Base-by-base conservation (phyloP, 208 protist species). In the Trypanosoma vivax region DNA sequence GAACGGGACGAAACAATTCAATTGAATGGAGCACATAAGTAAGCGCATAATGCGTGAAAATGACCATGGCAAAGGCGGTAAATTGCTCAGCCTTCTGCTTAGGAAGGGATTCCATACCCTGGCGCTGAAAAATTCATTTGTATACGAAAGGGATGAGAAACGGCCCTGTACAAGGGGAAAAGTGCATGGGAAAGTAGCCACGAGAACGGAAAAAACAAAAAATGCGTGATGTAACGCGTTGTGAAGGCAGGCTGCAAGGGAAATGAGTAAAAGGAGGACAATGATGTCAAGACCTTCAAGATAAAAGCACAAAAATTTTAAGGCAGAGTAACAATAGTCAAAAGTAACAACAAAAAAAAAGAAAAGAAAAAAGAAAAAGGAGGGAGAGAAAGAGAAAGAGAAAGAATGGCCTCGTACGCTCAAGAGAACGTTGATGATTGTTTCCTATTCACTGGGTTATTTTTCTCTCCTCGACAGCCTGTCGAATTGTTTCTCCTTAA, bases 351-450 rank as follows among this genome's bases (percentile, higher is more conserved):
- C 9, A 37, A n/a, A 14, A 37, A 37, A 14, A 37, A 37, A 37
- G 14, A 14, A 39, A 52, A 52, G 38, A 52, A 7, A 45, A 7
- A 21, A 52, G 0, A 23, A 19, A 58, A 13, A 60, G 52, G 40
- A 57, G 21, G 52, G 42, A 60, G 47, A 0, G 35, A 53, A 60
- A 24, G 27, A 37, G 34, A 37, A 19, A 10, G 51, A 39, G 38
- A 24, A 60, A 62, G 25, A 56, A 31, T 45, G 13, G 11, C 40
- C 11, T 45, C 16, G n/a, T 21, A 16, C 19, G 13, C 9, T 37
- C 33, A 9, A 9, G 9, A n/a, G 9, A 9, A 37, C 33, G 14
- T 37, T 37, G 9, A n/a, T 14, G 14, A 14, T 37, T 37, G 33
- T 37, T 37, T 9, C 14, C 14, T 37, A n/a, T 37, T 37, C 33